Evolutionary conservation across 352 stramenopile species (phyloP).

Genomic region (Pythium oligandrum): DNA sequence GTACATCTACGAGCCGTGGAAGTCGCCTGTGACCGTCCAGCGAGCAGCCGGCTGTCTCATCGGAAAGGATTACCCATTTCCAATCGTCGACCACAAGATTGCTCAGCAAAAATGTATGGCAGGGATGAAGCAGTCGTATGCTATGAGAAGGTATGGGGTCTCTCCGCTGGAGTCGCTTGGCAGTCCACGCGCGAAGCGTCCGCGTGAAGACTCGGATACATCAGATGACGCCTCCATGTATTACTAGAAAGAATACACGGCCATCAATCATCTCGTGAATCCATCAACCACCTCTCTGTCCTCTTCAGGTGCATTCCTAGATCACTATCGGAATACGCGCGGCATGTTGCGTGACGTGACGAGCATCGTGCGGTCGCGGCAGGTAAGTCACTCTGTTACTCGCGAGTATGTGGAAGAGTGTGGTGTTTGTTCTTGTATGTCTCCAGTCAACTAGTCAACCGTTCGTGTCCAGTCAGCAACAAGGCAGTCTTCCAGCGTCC

Average conservation of each 20-base stretch:
- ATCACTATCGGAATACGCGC: not conserved
- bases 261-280: constrained; percentile 1
- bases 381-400: too few relatives aligned
- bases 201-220: constrained; percentile 7
- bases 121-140: constrained; percentile 84
- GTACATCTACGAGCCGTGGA: constrained; percentile 98
- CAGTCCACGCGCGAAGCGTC: constrained; percentile 8
- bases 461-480: too few relatives aligned
- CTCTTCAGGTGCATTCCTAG: too few relatives aligned
- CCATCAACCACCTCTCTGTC: constrained; percentile 1
- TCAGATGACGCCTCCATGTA: constrained; percentile 14
- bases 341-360: not conserved
- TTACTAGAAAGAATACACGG: constrained; percentile 12
- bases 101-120: constrained; percentile 89
- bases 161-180: constrained; percentile 11
- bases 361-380: not conserved
- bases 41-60: constrained; percentile 80
- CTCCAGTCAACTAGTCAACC: too few relatives aligned
- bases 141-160: constrained; percentile 14
- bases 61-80: constrained; percentile 92
- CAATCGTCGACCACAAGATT: constrained; percentile 93
- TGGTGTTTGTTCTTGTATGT: too few relatives aligned
- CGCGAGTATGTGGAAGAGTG: too few relatives aligned
- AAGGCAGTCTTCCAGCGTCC: too few relatives aligned
- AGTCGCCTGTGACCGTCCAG: constrained; percentile 88